A percentile compares a stretch with the other conserved stretches of the same genome.
phyloP scores from a whole-genome alignment of 176 grass and related monocot species.

The Areca catechu region DNA sequence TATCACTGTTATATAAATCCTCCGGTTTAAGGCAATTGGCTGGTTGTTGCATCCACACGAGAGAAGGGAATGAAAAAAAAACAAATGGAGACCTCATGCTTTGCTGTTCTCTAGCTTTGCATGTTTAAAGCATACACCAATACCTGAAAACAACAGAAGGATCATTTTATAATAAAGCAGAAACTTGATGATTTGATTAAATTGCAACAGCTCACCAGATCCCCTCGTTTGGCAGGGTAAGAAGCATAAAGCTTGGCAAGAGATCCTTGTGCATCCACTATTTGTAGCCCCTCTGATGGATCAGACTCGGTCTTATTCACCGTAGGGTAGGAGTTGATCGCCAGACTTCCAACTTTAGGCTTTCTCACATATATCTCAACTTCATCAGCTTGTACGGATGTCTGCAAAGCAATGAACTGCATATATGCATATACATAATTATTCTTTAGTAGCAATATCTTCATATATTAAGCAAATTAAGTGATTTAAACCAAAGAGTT shows the following conservation, averaged over 20 bases:
- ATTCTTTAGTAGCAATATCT: background rate
- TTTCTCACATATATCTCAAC: conserved; percentile 53
- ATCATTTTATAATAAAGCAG: background rate
- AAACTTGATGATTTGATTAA: background rate
- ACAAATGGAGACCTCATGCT: background rate
- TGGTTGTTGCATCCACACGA: too few relatives aligned
- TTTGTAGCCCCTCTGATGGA: conserved; percentile 6
- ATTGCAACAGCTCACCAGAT: conserved; percentile 30
- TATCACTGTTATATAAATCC: too few relatives aligned
- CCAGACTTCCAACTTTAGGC: conserved; percentile 13
- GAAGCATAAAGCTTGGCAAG: conserved; percentile 41
- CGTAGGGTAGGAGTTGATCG: background rate
- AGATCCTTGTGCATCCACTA: conserved; percentile 28
- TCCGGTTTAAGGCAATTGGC: too few relatives aligned
- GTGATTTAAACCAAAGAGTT: background rate
- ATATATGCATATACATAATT: conserved; percentile 7
- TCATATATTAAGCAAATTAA: background rate
- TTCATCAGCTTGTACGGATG: conserved; percentile 44
- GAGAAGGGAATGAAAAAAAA: background rate
- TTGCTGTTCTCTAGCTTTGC: conserved; percentile 11
- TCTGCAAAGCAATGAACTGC: conserved; percentile 57
- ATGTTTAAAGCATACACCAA: conserved; percentile 31
- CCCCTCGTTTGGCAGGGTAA: conserved; percentile 34
- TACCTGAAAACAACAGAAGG: conserved; percentile 17
- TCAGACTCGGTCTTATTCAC: conserved; percentile 18